Conservation (phyloP, 257 asterid species). For the Agastache rugosa region DNA sequence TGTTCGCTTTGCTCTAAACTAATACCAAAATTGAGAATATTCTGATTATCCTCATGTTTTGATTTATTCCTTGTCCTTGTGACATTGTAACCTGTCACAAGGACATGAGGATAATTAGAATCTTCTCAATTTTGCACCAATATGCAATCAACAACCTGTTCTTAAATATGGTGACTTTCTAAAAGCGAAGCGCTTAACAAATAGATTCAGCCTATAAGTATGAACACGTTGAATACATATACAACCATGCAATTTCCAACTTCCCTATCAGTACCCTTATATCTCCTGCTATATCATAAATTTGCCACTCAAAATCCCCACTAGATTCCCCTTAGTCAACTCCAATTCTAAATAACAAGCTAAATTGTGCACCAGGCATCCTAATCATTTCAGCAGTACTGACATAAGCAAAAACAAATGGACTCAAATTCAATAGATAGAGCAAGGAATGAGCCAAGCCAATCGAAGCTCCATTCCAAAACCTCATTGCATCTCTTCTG, state of each 20-base stretch:
- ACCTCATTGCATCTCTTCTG: not conserved
- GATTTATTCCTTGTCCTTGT: too few relatives aligned
- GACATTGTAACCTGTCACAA: conserved; percentile 69
- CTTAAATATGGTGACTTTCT: not conserved
- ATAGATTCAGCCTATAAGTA: conserved; percentile 12
- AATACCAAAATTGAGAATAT: too few relatives aligned
- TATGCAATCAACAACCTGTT: not conserved
- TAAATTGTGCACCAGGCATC: not conserved
- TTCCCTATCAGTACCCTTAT: not conserved
- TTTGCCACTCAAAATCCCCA: conserved; percentile 6
- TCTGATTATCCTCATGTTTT: too few relatives aligned
- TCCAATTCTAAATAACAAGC: conserved; percentile 13
- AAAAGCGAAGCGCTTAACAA: not conserved
- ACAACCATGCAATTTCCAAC: not conserved
- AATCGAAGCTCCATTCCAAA: not conserved
- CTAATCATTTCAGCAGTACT: conserved; percentile 3
- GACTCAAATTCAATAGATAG: conserved; percentile 19
- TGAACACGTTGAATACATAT: not conserved
- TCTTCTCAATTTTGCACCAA: conserved; percentile 10
- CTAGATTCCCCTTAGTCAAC: conserved; percentile 7
- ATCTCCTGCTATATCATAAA: not conserved
- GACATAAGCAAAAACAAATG: not conserved
- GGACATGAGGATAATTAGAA: not conserved
- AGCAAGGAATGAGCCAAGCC: not conserved
- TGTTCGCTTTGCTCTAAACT: too few relatives aligned